Conservation (phyloP, 208 protist species). For the Endotrypanum monterogeii region DNA sequence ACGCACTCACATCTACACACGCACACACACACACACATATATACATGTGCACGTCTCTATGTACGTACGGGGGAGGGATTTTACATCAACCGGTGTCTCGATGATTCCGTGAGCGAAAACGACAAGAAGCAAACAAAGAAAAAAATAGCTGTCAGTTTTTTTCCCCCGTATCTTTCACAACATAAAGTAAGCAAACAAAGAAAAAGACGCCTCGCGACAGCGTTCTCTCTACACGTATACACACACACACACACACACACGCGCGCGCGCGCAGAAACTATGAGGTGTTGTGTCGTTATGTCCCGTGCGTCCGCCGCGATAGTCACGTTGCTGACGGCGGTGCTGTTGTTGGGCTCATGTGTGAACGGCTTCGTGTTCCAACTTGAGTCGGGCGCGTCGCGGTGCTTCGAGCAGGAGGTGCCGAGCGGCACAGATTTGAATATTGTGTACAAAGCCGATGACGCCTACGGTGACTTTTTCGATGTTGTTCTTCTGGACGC, state of each 20-base stretch:
- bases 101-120: background rate
- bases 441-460: constrained; percentile 52
- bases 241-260: background rate
- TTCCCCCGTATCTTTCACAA: background rate
- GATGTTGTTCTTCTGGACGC: constrained; percentile 42
- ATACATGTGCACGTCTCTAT: background rate
- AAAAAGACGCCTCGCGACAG: too few species aligned
- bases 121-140: background rate
- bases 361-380: constrained; percentile 49
- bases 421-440: constrained; percentile 57
- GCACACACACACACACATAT: background rate
- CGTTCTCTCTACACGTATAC: background rate
- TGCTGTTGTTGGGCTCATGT: constrained; percentile 12
- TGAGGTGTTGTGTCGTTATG: background rate
- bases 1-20: background rate
- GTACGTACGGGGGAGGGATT: background rate
- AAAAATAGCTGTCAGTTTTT: background rate
- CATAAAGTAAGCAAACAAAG: background rate
- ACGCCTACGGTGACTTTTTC: constrained; percentile 69
- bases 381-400: constrained; percentile 49
- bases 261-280: background rate
- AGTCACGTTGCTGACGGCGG: constrained; percentile 3
- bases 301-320: background rate
- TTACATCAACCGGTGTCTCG: background rate
- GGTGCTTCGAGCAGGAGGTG: constrained; percentile 88